A percentile compares a stretch with the other conserved stretches of the same genome.
These are phyloP conservation scores for Cladorrhinum sp. DNA, from an alignment of 2,329 filamentous ascomycete species.

Conservation along the genomic window DNA sequence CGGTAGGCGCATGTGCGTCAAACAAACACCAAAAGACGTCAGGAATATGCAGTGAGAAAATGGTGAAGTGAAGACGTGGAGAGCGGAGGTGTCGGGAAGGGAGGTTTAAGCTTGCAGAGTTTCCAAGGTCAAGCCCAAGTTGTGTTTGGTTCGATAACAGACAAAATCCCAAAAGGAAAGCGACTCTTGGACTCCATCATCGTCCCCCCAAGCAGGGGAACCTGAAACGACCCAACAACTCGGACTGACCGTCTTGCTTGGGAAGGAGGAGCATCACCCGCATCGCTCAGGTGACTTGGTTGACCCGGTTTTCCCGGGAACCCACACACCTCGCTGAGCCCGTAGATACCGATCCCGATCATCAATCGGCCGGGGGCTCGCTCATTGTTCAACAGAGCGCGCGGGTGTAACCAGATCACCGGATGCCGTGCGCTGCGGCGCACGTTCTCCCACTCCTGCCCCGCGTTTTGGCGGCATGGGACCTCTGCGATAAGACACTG, in stretches of 20 bases:
- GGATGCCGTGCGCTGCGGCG: background rate
- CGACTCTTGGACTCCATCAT: background rate
- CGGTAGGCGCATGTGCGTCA: background rate
- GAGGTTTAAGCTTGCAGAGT: background rate
- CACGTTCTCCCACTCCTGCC: background rate
- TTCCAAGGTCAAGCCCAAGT: background rate
- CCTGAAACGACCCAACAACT: background rate
- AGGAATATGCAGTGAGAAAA: background rate
- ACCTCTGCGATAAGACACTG: conserved; percentile 13
- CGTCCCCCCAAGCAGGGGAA: background rate
- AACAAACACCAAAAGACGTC: no score
- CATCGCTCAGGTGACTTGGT: background rate
- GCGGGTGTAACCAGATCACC: background rate
- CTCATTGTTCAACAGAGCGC: background rate
- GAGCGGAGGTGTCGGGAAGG: background rate
- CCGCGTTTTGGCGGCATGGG: background rate
- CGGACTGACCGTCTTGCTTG: background rate
- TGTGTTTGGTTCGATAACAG: background rate
- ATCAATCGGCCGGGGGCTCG: background rate
- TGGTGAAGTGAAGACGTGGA: background rate
- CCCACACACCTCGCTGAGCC: background rate
- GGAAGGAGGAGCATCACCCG: background rate
- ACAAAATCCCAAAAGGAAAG: background rate
- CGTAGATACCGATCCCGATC: background rate
- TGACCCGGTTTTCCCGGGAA: background rate